Percentiles rank a stretch among this genome's conserved stretches.
Conservation (phyloP, 2,329 filamentous ascomycete species). For the Chrysosporium queenslandicum region DNA sequence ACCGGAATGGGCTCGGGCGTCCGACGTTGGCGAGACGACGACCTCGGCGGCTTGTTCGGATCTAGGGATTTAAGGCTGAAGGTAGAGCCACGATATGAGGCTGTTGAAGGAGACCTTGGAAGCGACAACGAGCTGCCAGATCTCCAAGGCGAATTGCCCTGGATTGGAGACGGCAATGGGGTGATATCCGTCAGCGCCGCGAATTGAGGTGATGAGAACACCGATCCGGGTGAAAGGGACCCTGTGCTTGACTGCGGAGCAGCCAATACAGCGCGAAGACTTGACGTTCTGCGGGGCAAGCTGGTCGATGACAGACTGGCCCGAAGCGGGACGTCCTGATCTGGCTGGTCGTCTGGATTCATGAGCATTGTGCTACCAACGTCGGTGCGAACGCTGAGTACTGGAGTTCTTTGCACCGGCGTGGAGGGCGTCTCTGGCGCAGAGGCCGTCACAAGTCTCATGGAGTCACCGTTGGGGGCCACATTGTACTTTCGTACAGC, state of each 20-base stretch:
- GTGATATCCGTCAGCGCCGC: constrained; percentile 70
- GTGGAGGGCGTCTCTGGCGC: background rate
- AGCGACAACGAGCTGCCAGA: constrained; percentile 48
- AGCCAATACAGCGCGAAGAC: constrained; percentile 33
- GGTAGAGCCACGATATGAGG: constrained; percentile 32
- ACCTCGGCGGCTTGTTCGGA: constrained; percentile 27
- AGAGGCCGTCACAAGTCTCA: background rate
- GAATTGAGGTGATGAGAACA: constrained; percentile 62
- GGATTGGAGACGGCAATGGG: constrained; percentile 65
- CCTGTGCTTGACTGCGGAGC: constrained; percentile 33
- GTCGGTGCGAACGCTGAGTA: constrained; percentile 5
- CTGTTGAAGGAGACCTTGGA: constrained; percentile 35
- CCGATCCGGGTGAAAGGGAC: constrained; percentile 51
- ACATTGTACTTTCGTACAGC: background rate
- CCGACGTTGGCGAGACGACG: constrained; percentile 24
- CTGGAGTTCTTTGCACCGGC: background rate
- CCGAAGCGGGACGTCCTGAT: constrained; percentile 30
- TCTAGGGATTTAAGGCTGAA: constrained; percentile 30
- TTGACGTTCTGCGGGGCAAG: constrained; percentile 37
- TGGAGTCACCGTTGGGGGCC: background rate
- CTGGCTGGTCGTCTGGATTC: constrained; percentile 10
- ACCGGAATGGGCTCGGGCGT: constrained; percentile 32
- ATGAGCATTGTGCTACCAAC: background rate
- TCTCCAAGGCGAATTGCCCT: constrained; percentile 33
- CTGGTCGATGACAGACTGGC: constrained; percentile 36